Evolutionary conservation across 371 early-diverging fungal genomes (phyloP).

Genomic region (Syncephalastrum monosporum): DNA sequence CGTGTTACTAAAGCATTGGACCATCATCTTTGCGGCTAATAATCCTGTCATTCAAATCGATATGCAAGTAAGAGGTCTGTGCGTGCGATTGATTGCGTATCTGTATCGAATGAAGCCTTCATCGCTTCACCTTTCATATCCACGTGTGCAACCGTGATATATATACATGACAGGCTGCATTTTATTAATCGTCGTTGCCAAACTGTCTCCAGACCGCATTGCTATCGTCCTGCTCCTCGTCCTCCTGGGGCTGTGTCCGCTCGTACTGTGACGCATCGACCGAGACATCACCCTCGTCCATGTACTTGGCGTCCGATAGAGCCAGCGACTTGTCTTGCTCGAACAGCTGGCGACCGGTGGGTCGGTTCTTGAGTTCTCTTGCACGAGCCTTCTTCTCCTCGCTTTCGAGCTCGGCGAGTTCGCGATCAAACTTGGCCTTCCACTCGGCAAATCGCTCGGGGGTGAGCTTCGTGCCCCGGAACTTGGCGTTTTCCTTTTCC

Average conservation of each 20-base stretch:
- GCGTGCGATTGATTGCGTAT: too few relatives aligned
- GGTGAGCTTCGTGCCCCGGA: conserved; percentile 86
- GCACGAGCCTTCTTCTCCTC: conserved; percentile 45
- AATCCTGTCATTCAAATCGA: too few relatives aligned
- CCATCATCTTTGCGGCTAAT: too few relatives aligned
- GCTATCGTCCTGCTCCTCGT: conserved; percentile 60
- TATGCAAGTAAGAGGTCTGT: too few relatives aligned
- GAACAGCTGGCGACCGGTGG: conserved; percentile 85
- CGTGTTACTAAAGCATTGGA: too few relatives aligned
- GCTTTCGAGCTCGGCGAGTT: conserved; percentile 63
- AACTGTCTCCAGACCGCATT: conserved; percentile 46
- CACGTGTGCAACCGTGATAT: too few relatives aligned
- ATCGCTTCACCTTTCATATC: too few relatives aligned
- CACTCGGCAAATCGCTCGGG: conserved; percentile 75
- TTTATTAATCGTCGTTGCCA: conserved; percentile 28
- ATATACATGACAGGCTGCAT: neutral
- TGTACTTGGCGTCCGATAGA: conserved; percentile 75
- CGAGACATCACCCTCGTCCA: conserved; percentile 86
- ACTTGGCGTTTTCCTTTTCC: conserved; percentile 78
- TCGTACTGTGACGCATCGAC: conserved; percentile 78
- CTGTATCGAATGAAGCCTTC: too few relatives aligned
- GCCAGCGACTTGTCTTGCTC: conserved; percentile 87
- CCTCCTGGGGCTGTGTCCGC: conserved; percentile 46
- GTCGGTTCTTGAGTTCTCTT: conserved; percentile 51
- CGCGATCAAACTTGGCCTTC: conserved; percentile 77